These are phyloP conservation scores for Globisporangium sylvaticum DNA, from an alignment of 352 stramenopile genomes.

Conservation along the genomic window DNA sequence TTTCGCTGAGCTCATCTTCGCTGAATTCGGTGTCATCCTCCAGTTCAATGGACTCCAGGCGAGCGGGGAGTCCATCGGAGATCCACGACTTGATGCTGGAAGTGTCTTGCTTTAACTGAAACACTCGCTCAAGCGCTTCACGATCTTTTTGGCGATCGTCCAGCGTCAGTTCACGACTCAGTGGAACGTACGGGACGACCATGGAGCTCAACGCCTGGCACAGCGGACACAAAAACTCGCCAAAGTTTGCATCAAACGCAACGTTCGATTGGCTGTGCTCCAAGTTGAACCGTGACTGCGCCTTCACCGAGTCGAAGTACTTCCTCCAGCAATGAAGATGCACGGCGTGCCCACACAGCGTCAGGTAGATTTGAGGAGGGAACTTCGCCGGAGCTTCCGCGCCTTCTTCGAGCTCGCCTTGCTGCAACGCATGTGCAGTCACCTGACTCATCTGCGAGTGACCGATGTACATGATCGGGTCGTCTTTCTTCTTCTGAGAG, in stretches of 20 bases:
- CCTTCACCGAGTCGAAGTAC: conserved; percentile 85
- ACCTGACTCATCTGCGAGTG: conserved; percentile 72
- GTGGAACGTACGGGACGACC: conserved; percentile 75
- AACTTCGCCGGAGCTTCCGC: conserved; percentile 24
- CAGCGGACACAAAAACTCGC: conserved; percentile 89
- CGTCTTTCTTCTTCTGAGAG: conserved; percentile 77
- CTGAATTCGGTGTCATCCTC: conserved; percentile 30
- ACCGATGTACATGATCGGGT: conserved; percentile 85
- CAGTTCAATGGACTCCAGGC: conserved; percentile 33
- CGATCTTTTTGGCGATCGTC: conserved; percentile 53
- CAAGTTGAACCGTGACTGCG: conserved; percentile 64
- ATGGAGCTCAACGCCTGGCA: conserved; percentile 91
- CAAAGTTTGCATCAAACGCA: conserved; percentile 79
- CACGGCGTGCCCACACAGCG: conserved; percentile 87
- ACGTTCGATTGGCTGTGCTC: conserved; percentile 78
- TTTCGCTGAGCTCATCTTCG: conserved; percentile 20
- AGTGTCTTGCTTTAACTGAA: conserved; percentile 73
- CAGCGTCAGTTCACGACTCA: conserved; percentile 50
- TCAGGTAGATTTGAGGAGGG: conserved; percentile 67
- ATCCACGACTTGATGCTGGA: conserved; percentile 62
- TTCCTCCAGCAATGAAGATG: conserved; percentile 87
- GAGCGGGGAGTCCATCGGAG: conserved; percentile 38
- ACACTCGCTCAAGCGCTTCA: conserved; percentile 66
- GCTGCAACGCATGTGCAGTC: conserved; percentile 43
- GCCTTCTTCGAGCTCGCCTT: conserved; percentile 30